Evolutionary conservation across 176 grass and related monocot genomes (phyloP), one percentile per base, ranked within the genome.

Genomic region (Musa beccarii): DNA sequence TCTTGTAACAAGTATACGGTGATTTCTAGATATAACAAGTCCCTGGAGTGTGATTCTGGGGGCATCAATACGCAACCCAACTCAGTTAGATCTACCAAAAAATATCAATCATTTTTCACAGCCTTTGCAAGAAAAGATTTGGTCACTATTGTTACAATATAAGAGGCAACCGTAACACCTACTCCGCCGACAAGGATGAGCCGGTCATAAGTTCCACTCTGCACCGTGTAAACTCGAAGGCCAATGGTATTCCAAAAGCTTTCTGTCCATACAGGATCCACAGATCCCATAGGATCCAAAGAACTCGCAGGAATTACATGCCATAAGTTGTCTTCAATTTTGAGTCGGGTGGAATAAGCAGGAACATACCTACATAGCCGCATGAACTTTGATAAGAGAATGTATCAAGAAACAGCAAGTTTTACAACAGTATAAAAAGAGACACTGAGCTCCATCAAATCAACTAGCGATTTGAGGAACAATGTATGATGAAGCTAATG

Each of bases 161-260:
- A 99, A 0, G 90, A 92, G 25, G 73, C 86, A 1, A 77, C 78
- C 9, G 90, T 99, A 28, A 94, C 51, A 50, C 61, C 28, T 78
- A 89, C 19, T 57, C 95, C 88, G 11, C 71, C 34, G 7, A 85
- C 49, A 76, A 99, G 85, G 66, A 99, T 69, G 59, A 91, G 34
- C 76, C 79, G 80, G 62, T 99, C 88, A 54, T 91, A 99, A 52
- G 72, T 74, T 76, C 86, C 43, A 63, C 80, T 75, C 75, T 99
- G 88, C 75, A 91, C 90, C 3, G 81, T 81, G 61, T 92, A 94
- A n/a, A 99, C 90, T 79, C 86, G 90, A 53, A 99, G 83, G 11
- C 84, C 79, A 62, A 99, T 88, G 34, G 90, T 93, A 53, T 91
- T 89, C 95, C 95, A 99, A 88, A 25, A 99, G 81, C 95, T 99